Evolutionary conservation across 768 basidiomycete species (phyloP).

Genomic region (Calocera viscosa): DNA sequence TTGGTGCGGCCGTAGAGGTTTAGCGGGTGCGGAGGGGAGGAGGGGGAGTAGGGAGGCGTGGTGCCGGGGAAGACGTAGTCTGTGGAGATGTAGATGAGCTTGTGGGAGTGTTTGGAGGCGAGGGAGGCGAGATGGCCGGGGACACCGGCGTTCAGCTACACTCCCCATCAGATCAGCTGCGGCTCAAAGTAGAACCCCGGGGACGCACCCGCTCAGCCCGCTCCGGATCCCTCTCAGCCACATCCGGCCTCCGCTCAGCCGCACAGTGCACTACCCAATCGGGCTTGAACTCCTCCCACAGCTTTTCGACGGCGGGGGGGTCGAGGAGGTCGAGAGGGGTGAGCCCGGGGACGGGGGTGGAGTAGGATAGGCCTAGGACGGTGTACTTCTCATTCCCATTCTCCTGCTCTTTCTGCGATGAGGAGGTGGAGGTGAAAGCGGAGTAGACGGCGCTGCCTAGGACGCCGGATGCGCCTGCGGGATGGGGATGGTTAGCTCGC

Average conservation of each 20-base stretch:
- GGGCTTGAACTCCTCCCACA: slow-evolving; percentile 49
- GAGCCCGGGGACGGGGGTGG: slow-evolving; percentile 44
- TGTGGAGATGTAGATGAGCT: slow-evolving; percentile 87
- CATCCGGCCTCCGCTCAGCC: slow-evolving; percentile 85
- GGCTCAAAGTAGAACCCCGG: background rate
- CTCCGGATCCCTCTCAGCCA: slow-evolving; percentile 78
- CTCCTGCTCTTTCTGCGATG: too few species aligned
- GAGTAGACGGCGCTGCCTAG: slow-evolving; percentile 67
- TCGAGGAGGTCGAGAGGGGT: slow-evolving; percentile 59
- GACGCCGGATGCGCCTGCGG: slow-evolving; percentile 77
- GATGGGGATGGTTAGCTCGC: background rate
- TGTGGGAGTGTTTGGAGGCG: slow-evolving; percentile 47
- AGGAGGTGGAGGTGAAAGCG: slow-evolving; percentile 39
- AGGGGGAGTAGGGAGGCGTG: slow-evolving; percentile 77
- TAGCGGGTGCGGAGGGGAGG: slow-evolving; percentile 62
- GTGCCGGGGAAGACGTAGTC: slow-evolving; percentile 96
- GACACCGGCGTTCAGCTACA: slow-evolving; percentile 73
- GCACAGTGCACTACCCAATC: slow-evolving; percentile 90
- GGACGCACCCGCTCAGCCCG: slow-evolving; percentile 46
- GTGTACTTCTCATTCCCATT: too few species aligned
- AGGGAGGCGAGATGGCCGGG: slow-evolving; percentile 60
- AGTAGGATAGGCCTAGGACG: slow-evolving; percentile 61
- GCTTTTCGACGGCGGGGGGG: slow-evolving; percentile 37
- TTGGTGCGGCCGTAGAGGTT: slow-evolving; percentile 85
- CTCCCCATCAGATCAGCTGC: too few species aligned